phyloP scores from a whole-genome alignment of 2,329 filamentous ascomycete genomes.

The Aspergillus flavus region DNA sequence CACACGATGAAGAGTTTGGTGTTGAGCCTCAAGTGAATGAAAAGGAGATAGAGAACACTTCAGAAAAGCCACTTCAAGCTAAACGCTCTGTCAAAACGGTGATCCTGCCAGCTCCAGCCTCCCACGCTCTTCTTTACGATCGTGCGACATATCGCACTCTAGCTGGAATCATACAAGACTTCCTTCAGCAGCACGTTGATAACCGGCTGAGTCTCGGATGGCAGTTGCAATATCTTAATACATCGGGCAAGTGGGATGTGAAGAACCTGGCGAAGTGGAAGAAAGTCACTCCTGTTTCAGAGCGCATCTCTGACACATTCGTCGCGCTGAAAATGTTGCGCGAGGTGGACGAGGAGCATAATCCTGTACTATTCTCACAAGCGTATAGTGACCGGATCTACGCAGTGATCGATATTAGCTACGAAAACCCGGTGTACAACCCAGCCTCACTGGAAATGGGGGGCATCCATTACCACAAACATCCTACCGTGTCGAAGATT shows the following conservation, averaged over 20 bases:
- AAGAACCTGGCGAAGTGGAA: conserved; percentile 95
- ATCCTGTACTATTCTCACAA: conserved; percentile 70
- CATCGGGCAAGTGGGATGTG: conserved; percentile 95
- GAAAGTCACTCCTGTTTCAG: conserved; percentile 74
- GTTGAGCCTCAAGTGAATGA: conserved; percentile 26
- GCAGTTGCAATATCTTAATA: conserved; percentile 87
- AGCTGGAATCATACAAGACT: conserved; percentile 79
- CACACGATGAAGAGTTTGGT: conserved; percentile 33
- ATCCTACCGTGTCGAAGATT: conserved; percentile 88
- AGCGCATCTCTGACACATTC: conserved; percentile 76
- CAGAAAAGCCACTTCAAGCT: conserved; percentile 36
- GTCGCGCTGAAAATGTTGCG: conserved; percentile 90
- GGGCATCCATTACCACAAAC: conserved; percentile 77
- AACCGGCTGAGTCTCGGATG: conserved; percentile 79
- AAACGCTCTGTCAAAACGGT: conserved; percentile 64
- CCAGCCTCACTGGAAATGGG: conserved; percentile 68
- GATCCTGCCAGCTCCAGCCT: conserved; percentile 74
- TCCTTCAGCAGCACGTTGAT: conserved; percentile 74
- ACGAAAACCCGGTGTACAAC: conserved; percentile 88
- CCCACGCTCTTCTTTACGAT: conserved; percentile 82
- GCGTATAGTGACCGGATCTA: conserved; percentile 69
- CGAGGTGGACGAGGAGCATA: conserved; percentile 83
- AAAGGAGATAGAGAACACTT: conserved; percentile 17
- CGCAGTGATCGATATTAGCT: conserved; percentile 86
- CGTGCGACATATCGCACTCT: conserved; percentile 74